Evolutionary conservation across 2,329 filamentous ascomycete species (phyloP), one percentile per base, ranked within the genome.

Genomic region (Fusarium sulawesiense): DNA sequence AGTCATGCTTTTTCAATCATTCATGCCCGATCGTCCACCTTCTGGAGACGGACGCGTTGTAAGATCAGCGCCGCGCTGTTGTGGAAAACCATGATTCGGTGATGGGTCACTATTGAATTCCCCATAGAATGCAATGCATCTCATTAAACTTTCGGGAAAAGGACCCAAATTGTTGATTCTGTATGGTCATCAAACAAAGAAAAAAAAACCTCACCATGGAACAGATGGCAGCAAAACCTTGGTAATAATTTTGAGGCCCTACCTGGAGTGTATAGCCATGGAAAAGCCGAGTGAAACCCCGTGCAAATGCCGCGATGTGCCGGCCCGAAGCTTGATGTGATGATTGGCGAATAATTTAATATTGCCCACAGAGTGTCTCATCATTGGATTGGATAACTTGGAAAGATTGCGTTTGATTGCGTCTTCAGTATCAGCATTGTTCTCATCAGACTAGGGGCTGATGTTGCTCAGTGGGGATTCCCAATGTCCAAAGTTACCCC

Each of bases 21-120:
- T 30, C 23, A 37, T 51, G 27, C 46, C 45, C 29, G 57, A 70
- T 68, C 54, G 37, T 46, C 67, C 45, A 58, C 56, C 30, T 32
- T 29, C 40, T 45, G 54, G 54, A 30, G 58, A 57, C 51, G 29
- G 44, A 64, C 40, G 45, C 49, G 57, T 51, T 51, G 32, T 20
- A 41, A 46, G 66, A 73, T 73, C 70, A 42, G 70, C 65, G 44
- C n/a, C 59, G 47, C 56, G 48, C 23, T 63, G 61, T 64, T 58
- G 60, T 50, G 58, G 61, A 60, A 70, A 46, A 37, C 25, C 56
- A 21, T 64, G 48, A 59, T 60, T 70, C 48, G 58, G 45, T 32
- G 23, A 44, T 61, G 47, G 23, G 65, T 23, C 42, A 25, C 20
- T 30, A 40, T 45, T 44, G 14, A 29, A 56, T 45, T 58, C 44